Base-by-base conservation (phyloP, 768 basidiomycete genomes). In the Lentinula lateritia region DNA sequence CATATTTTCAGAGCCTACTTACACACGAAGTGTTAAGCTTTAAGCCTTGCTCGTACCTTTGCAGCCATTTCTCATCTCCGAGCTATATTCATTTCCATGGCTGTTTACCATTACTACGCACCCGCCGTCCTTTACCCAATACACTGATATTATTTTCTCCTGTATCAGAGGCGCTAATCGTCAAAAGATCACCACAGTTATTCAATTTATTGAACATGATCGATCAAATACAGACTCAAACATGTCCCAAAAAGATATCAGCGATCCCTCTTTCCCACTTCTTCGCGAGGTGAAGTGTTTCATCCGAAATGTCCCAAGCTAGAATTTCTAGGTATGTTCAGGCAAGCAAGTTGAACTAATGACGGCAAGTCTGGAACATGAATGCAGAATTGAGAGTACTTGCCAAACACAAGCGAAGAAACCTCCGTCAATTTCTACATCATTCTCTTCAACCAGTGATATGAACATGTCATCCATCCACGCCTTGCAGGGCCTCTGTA, bases 221-320 rank as follows among this genome's bases (percentile, higher is more conserved):
- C 61, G 67, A 69, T 64, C 70, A 66, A 59, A 70, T 71, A 61
- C 68, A 73, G 60, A 68, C 59, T 32, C 66, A 72, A 55, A 63
- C 65, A 32, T 68, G 65, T 66, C 57, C 61, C 41, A 28, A 50
- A 61, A 62, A 56, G 60, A 58, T 38, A 20, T 39, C 10, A 67
- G 61, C 1, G 75, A 77, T 62, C 69, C 73, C n/a, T 72, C 72
- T 15, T 69, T 77, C 62, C 76, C 75, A 5, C 70, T 69, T 16
- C 57, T 73, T 18, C 68, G 76, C 54, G 76, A 77, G 57, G 67
- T 77, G 52, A 76, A 74, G 61, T 69, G 74, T 35, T 73, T 77
- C 62, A 72, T 72, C 46, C 70, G 74, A 73, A 72, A 55, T 76
- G 71, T 60, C 68, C 73, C n/a, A 69, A 65, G 60, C 61, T 77